These are phyloP conservation scores for Inga laurina DNA, from an alignment of 306 rosid genomes.

Conservation along the genomic window DNA sequence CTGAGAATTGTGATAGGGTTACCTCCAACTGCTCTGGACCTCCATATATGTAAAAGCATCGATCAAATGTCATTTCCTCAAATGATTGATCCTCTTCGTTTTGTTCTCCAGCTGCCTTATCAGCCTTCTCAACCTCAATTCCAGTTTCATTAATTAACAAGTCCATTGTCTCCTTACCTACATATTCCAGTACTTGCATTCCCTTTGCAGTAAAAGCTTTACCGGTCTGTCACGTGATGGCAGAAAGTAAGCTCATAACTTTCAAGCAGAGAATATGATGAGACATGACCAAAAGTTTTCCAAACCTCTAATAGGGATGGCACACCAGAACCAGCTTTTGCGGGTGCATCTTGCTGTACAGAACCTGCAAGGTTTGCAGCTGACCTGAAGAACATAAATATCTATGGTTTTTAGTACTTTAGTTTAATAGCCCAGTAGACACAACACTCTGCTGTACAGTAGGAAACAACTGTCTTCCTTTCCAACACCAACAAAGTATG, in stretches of 20 bases:
- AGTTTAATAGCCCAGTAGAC: background rate
- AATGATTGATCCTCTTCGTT: constrained; percentile 62
- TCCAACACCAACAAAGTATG: background rate
- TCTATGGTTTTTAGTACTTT: background rate
- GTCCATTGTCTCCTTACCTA: constrained; percentile 94
- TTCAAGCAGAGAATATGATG: constrained; percentile 18
- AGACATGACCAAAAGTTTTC: constrained; percentile 14
- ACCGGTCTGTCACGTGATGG: constrained; percentile 65
- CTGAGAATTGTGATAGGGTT: constrained; percentile 32
- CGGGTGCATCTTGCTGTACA: constrained; percentile 55
- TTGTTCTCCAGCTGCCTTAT: constrained; percentile 46
- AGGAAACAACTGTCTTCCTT: constrained; percentile 2
- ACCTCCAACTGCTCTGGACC: constrained; percentile 99
- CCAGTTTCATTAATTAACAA: constrained; percentile 91
- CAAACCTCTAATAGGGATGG: constrained; percentile 90
- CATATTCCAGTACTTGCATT: constrained; percentile 95
- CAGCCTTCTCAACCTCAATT: constrained; percentile 74
- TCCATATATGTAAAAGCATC: constrained; percentile 98
- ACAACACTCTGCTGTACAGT: background rate
- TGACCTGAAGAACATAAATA: constrained; percentile 66
- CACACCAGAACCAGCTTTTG: constrained; percentile 58
- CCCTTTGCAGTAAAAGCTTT: constrained; percentile 94
- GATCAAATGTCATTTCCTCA: constrained; percentile 92
- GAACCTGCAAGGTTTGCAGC: constrained; percentile 80
- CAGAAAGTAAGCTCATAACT: constrained; percentile 36